Evolutionary conservation across 371 early-diverging fungal genomes (phyloP), one percentile per base, ranked within the genome.

Genomic region (Mucor plumbeus): DNA sequence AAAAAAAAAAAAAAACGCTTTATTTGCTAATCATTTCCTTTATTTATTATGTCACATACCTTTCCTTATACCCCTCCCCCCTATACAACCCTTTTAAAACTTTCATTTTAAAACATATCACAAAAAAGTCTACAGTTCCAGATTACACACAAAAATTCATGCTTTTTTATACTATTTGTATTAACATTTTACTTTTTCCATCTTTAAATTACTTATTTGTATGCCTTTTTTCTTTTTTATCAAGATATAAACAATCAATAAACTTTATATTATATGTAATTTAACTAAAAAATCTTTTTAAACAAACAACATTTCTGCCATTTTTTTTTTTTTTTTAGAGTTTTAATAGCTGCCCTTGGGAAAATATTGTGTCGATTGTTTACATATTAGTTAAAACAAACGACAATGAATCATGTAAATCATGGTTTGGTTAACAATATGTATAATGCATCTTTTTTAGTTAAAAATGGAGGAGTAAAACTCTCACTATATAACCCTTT

Each of bases 1-100:
- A 3, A 26, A 26, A 11, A 50, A 3, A 26, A 26, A 26, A 26
- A 26, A 26, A 26, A 26, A 26, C 26, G 26, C 50, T 19, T 34
- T n/a, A 14, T 44, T 33, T 44, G 33, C 44, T 34, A 56, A 33
- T 56, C 56, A 56, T 56, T 56, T 34, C 56, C 35, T 56, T 21
- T 50, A 9, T 50, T 50, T 50, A 50, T 50, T 50, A 50, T 50
- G 50, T 50, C 50, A 13, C 50, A 50, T 50, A 50, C 50, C 50
- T 21, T 50, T 50, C 50, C 50, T 50, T 50, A 50, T 50, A 50
- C 50, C 50, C 48, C 3, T 26, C 19, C n/a, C n/a, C 26, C 26
- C 26, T 1, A 26, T 26, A 26, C 26, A 26, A 26, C 26, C 26
- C 26, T 44, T 17, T n/a, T n/a, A 26, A 26, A 38, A 38, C 38